Evolutionary conservation across 1,139 yeast species (phyloP).

Genomic region (Candida buenavistaensis): DNA sequence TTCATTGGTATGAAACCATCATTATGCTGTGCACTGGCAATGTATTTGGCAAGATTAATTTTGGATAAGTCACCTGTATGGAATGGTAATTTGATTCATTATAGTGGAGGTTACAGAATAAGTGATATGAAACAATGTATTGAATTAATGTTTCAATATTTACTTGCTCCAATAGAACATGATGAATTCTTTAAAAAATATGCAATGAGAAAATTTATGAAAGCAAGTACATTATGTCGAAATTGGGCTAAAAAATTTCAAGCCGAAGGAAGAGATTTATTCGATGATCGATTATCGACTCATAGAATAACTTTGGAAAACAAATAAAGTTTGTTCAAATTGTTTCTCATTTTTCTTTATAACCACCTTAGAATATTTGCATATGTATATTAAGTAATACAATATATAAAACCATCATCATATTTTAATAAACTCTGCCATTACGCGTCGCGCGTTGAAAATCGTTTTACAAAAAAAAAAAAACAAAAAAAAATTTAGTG

Average conservation of each 20-base stretch:
- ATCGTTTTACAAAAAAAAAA: no score
- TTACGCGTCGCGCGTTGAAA: slow-evolving; percentile 6
- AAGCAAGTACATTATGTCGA: slow-evolving; percentile 84
- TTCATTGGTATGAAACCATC: slow-evolving; percentile 82
- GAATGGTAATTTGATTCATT: slow-evolving; percentile 83
- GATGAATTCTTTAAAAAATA: slow-evolving; percentile 94
- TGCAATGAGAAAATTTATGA: slow-evolving; percentile 87
- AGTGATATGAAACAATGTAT: slow-evolving; percentile 71
- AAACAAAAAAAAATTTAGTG: slow-evolving; percentile 1
- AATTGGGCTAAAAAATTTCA: slow-evolving; percentile 81
- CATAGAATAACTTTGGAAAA: slow-evolving; percentile 13
- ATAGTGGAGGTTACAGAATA: slow-evolving; percentile 87
- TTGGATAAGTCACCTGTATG: slow-evolving; percentile 69
- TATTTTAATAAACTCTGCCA: no score
- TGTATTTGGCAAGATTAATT: slow-evolving; percentile 83
- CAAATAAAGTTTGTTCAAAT: no score
- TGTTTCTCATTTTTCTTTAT: no score
- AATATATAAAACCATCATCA: background rate
- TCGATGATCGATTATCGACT: slow-evolving; percentile 19
- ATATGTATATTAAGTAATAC: slow-evolving; percentile 1
- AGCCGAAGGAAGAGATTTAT: slow-evolving; percentile 33
- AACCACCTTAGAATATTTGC: background rate
- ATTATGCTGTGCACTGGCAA: slow-evolving; percentile 85
- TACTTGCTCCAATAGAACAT: slow-evolving; percentile 82
- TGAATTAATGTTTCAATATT: slow-evolving; percentile 72